Evolutionary conservation across 75 land plant genomes (phyloP).

Genomic region (Cupressus sempervirens): DNA sequence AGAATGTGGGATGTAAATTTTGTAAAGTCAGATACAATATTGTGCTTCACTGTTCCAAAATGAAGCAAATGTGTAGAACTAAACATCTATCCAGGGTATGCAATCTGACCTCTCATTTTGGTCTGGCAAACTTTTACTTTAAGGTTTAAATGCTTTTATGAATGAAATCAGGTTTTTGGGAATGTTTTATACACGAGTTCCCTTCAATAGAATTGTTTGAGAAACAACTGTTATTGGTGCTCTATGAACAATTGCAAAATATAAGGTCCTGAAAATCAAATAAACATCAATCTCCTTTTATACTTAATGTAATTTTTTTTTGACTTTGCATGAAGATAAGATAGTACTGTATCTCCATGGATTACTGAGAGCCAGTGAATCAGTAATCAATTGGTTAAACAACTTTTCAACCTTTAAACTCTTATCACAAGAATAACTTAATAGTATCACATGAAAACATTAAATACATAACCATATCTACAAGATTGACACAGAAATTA

Average conservation of each 20-base stretch:
- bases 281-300: neutral
- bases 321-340: neutral
- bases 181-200: neutral
- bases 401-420: too few relatives aligned
- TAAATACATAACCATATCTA: too few relatives aligned
- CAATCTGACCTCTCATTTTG: neutral
- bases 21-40: neutral
- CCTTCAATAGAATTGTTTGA: neutral
- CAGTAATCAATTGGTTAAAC: too few relatives aligned
- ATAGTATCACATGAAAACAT: too few relatives aligned
- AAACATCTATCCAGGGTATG: neutral
- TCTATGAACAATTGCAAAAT: neutral
- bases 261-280: neutral
- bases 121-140: neutral
- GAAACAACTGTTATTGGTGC: neutral
- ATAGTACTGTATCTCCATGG: neutral
- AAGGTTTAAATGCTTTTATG: neutral
- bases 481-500: too few relatives aligned
- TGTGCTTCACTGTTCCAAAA: neutral
- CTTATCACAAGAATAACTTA: too few relatives aligned
- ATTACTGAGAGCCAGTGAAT: too few relatives aligned
- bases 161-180: neutral
- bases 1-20: neutral
- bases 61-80: neutral
- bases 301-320: neutral